These are phyloP conservation scores for Annulohypoxylon stygium DNA, from an alignment of 495 filamentous ascomycete species.

Conservation along the genomic window DNA sequence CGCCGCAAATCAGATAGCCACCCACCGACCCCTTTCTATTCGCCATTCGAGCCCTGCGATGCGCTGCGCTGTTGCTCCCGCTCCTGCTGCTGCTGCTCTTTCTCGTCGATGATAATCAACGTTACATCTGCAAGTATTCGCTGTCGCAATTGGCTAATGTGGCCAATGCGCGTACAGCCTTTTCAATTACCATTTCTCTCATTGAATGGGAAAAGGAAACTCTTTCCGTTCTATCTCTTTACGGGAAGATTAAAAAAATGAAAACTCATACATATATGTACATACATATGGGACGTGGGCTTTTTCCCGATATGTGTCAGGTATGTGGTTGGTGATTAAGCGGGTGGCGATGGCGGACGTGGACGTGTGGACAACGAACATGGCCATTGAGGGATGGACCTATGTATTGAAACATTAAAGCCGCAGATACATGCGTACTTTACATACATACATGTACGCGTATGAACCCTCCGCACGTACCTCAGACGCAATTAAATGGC, in stretches of 20 bases:
- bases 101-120: slow-evolving; percentile 28
- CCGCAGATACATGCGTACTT: slow-evolving; percentile 5
- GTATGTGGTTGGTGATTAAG: slow-evolving; percentile 4
- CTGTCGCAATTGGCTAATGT: slow-evolving; percentile 14
- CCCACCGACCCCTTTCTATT: not conserved
- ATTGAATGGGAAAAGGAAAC: slow-evolving; percentile 18
- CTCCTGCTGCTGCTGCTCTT: not conserved
- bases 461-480: not conserved
- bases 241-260: not conserved
- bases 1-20: not conserved
- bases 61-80: not conserved
- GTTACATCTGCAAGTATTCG: slow-evolving; percentile 32
- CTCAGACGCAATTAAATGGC: slow-evolving; percentile 5
- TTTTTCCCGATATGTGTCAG: not conserved
- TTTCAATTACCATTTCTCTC: not conserved
- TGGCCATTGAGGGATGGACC: not conserved
- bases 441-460: slow-evolving; percentile 1
- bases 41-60: not conserved
- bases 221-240: slow-evolving; percentile 15
- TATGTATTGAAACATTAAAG: slow-evolving; percentile 20
- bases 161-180: slow-evolving; percentile 2
- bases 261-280: not conserved
- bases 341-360: slow-evolving; percentile 6
- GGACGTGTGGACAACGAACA: not conserved
- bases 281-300: not conserved